These are phyloP conservation scores for Pseudocercospora pini-densiflorae DNA, from an alignment of 2,329 filamentous ascomycete genomes.

Conservation along the genomic window DNA sequence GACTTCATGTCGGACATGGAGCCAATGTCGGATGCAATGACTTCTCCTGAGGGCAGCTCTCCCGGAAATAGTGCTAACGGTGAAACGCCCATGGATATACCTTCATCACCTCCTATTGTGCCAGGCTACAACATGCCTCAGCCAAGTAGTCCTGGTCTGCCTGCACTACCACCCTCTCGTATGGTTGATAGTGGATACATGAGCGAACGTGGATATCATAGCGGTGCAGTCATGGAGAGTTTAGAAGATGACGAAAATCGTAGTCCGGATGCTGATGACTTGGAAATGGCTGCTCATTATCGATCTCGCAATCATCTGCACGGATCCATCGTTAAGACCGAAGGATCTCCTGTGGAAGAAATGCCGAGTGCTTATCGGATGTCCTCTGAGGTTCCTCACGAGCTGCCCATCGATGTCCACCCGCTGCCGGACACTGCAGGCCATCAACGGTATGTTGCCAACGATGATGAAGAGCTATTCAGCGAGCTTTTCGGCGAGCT, in stretches of 20 bases:
- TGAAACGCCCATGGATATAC: slow-evolving; percentile 77
- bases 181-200: slow-evolving; percentile 77
- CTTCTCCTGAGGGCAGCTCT: slow-evolving; percentile 54
- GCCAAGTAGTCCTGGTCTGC: slow-evolving; percentile 76
- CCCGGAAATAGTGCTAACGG: slow-evolving; percentile 49
- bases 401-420: slow-evolving; percentile 12
- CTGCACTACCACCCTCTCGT: slow-evolving; percentile 51
- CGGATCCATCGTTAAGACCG: slow-evolving; percentile 35
- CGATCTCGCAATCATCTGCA: slow-evolving; percentile 30
- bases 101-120: slow-evolving; percentile 86
- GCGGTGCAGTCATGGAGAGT: slow-evolving; percentile 71
- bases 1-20: slow-evolving; percentile 39
- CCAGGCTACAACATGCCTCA: slow-evolving; percentile 52
- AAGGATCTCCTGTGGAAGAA: slow-evolving; percentile 27
- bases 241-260: slow-evolving; percentile 61
- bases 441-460: slow-evolving; percentile 37
- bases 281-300: slow-evolving; percentile 42
- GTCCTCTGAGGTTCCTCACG: slow-evolving; percentile 9
- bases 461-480: slow-evolving; percentile 16
- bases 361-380: slow-evolving; percentile 20
- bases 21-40: slow-evolving; percentile 48
- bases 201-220: slow-evolving; percentile 48
- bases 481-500: slow-evolving; percentile 25
- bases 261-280: slow-evolving; percentile 44
- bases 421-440: slow-evolving; percentile 11